Evolutionary conservation across 192 early-diverging fungal genomes (phyloP).

Genomic region (Rhizophagus clarus): DNA sequence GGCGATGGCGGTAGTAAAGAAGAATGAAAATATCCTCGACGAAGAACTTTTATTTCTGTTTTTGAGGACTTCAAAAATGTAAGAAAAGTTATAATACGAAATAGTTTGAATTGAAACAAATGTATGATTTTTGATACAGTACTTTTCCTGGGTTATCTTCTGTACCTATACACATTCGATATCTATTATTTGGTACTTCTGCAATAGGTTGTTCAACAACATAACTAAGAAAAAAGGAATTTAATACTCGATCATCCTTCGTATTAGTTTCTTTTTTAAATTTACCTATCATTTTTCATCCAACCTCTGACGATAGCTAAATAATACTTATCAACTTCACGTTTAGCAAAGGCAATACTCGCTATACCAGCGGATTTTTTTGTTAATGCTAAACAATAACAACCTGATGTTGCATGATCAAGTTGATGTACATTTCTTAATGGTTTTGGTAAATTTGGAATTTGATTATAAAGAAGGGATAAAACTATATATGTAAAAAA

Average conservation of each 20-base stretch:
- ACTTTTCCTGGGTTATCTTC: slow-evolving; percentile 36
- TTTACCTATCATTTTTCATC: slow-evolving; percentile 34
- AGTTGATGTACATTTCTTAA: slow-evolving; percentile 46
- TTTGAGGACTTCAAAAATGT: slow-evolving; percentile 27
- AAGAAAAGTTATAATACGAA: not conserved
- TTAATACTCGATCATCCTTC: not conserved
- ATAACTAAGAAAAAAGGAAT: slow-evolving; percentile 24
- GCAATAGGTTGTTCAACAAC: slow-evolving; percentile 40
- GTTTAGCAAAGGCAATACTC: slow-evolving; percentile 34
- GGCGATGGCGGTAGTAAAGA: not conserved
- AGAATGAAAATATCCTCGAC: slow-evolving; percentile 31
- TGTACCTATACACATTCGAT: slow-evolving; percentile 38
- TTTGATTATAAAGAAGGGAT: slow-evolving; percentile 32
- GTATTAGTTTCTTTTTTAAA: not conserved
- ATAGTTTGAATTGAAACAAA: not conserved
- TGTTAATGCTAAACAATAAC: slow-evolving; percentile 40
- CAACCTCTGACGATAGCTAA: slow-evolving; percentile 43
- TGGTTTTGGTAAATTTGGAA: slow-evolving; percentile 31
- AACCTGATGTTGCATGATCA: slow-evolving; percentile 47
- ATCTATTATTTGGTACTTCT: slow-evolving; percentile 38
- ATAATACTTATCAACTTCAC: slow-evolving; percentile 40
- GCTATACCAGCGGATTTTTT: slow-evolving; percentile 37
- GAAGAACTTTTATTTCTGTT: slow-evolving; percentile 37
- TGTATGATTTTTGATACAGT: not conserved
- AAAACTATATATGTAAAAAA: not conserved